Percentiles rank a stretch among this genome's conserved stretches.
phyloP scores from a whole-genome alignment of 2,329 filamentous ascomycete species.

The Fusarium sp. region DNA sequence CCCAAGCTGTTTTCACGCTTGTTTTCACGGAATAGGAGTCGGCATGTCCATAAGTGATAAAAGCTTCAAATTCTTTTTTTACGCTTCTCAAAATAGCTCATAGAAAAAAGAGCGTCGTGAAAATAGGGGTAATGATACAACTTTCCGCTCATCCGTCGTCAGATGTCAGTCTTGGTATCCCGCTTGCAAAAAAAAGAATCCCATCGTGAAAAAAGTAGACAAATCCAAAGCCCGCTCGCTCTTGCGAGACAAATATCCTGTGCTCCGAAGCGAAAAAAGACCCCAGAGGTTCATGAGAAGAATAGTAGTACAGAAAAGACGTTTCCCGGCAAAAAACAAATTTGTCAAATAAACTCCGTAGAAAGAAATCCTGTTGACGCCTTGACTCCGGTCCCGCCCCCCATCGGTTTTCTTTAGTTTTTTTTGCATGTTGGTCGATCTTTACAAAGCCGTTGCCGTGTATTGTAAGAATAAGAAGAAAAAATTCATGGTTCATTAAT shows the following conservation, averaged over 20 bases:
- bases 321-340: conserved; percentile 6
- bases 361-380: conserved; percentile 7
- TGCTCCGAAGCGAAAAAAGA: conserved; percentile 31
- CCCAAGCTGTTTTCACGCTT: conserved; percentile 13
- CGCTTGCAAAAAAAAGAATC: conserved; percentile 8
- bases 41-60: conserved; percentile 2
- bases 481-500: conserved; percentile 44
- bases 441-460: conserved; percentile 25
- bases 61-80: conserved; percentile 13
- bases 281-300: conserved; percentile 37
- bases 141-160: conserved; percentile 28
- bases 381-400: conserved; percentile 32
- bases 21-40: neutral
- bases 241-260: conserved; percentile 15
- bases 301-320: conserved; percentile 52
- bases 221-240: conserved; percentile 15
- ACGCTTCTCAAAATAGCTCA: conserved; percentile 21
- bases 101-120: conserved; percentile 43
- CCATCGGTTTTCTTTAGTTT: conserved; percentile 32
- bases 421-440: conserved; percentile 34
- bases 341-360: conserved; percentile 25
- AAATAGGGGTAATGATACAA: conserved; percentile 45
- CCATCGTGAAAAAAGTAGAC: conserved; percentile 22
- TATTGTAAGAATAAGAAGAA: conserved; percentile 10
- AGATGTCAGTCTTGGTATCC: conserved; percentile 43